Evolutionary conservation across 2,329 filamentous ascomycete species (phyloP).

Genomic region (Cytospora leucostoma): DNA sequence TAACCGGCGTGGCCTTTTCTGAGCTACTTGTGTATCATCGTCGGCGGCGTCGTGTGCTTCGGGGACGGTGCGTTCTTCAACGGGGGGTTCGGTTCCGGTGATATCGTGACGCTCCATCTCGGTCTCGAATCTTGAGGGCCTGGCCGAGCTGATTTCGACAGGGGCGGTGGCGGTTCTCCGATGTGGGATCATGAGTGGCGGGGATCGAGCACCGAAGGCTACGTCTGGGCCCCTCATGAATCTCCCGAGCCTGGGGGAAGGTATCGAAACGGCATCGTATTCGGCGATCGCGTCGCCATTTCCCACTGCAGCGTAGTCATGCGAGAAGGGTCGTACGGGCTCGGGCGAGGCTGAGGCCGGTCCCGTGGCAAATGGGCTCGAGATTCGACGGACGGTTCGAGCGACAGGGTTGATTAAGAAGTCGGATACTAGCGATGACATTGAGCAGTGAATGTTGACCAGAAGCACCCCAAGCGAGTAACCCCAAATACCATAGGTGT

Average conservation of each 20-base stretch:
- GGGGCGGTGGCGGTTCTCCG: constrained; percentile 19
- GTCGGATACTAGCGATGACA: constrained; percentile 65
- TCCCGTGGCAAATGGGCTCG: constrained; percentile 40
- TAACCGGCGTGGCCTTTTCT: constrained; percentile 39
- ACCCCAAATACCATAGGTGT: constrained; percentile 9
- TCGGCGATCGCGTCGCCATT: constrained; percentile 33
- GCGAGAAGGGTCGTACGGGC: constrained; percentile 34
- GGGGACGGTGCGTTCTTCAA: neutral
- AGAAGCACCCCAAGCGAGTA: constrained; percentile 12
- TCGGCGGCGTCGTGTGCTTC: constrained; percentile 32
- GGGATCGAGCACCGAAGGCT: constrained; percentile 26
- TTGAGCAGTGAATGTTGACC: constrained; percentile 35
- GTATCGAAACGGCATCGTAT: constrained; percentile 23
- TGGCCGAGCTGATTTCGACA: constrained; percentile 7
- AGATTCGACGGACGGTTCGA: constrained; percentile 62
- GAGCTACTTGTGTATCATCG: constrained; percentile 33
- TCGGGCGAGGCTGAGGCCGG: constrained; percentile 38
- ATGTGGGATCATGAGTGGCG: constrained; percentile 26
- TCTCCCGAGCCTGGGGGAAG: constrained; percentile 30
- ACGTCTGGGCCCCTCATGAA: constrained; percentile 26
- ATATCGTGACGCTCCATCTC: constrained; percentile 30
- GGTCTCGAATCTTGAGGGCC: constrained; percentile 21
- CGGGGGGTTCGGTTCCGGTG: constrained; percentile 18
- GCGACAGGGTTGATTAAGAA: constrained; percentile 66
- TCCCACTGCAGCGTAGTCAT: constrained; percentile 17